phyloP scores from a whole-genome alignment of 2,329 filamentous ascomycete species.

The Fusarium mangiferae region DNA sequence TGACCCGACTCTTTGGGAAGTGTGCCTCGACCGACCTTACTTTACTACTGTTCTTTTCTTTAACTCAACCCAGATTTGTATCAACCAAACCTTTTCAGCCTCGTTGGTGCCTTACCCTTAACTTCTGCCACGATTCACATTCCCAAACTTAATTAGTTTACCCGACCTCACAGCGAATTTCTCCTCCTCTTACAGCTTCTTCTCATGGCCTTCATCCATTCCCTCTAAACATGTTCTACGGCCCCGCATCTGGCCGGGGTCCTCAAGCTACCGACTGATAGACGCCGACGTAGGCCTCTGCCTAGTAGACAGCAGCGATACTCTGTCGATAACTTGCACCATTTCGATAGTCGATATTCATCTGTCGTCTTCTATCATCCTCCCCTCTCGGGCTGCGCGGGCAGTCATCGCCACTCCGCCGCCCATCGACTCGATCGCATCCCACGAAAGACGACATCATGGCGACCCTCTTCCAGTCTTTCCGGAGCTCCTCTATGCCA shows the following conservation, averaged over 20 bases:
- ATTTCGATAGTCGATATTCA: conserved; percentile 7
- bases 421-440: conserved; percentile 15
- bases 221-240: conserved; percentile 48
- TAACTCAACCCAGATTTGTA: not conserved
- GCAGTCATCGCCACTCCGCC: conserved; percentile 29
- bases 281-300: conserved; percentile 30
- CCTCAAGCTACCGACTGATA: conserved; percentile 47
- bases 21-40: conserved; percentile 32
- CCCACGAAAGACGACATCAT: conserved; percentile 56
- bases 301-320: conserved; percentile 15
- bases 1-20: conserved; percentile 41
- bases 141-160: not conserved
- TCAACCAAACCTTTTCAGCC: not conserved
- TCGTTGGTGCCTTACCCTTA: not conserved
- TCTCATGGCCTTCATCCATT: conserved; percentile 36
- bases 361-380: conserved; percentile 5
- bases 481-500: conserved; percentile 78
- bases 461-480: conserved; percentile 76
- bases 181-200: conserved; percentile 4
- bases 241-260: conserved; percentile 50
- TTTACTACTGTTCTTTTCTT: not conserved
- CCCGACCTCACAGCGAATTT: not conserved
- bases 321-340: conserved; percentile 17
- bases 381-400: conserved; percentile 21
- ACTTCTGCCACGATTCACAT: conserved; percentile 8